phyloP scores from a whole-genome alignment of 768 basidiomycete genomes.

The Kwoniella botswanensis region DNA sequence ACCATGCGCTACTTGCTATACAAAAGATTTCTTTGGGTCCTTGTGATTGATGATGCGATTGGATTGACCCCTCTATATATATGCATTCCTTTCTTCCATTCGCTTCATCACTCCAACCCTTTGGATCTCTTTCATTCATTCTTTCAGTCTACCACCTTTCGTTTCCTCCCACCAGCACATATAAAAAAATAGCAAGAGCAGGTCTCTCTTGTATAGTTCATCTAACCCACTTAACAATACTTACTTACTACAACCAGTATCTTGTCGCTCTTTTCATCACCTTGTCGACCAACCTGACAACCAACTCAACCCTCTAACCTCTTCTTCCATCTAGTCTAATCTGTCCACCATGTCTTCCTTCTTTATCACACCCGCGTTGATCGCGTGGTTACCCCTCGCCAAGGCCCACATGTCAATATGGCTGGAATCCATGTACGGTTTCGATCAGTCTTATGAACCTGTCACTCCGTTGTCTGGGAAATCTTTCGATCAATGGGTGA shows the following conservation, averaged over 20 bases:
- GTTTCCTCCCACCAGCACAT: not conserved
- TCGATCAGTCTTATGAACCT: slow-evolving; percentile 16
- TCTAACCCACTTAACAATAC: not conserved
- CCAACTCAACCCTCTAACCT: not conserved
- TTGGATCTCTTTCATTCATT: not conserved
- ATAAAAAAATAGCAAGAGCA: not conserved
- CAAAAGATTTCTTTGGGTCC: not conserved
- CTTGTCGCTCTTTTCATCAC: not conserved
- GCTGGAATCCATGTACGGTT: slow-evolving; percentile 28
- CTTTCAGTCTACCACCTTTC: not conserved
- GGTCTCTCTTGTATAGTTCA: not conserved
- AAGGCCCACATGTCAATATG: slow-evolving; percentile 31
- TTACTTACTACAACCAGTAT: not conserved
- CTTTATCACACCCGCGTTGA: slow-evolving; percentile 5
- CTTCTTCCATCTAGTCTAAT: not conserved
- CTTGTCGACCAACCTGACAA: not conserved
- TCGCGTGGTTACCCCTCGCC: slow-evolving; percentile 20
- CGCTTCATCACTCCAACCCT: not conserved
- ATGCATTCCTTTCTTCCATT: not conserved
- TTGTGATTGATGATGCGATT: not conserved
- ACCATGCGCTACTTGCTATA: not conserved
- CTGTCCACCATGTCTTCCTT: not conserved
- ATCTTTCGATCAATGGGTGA: slow-evolving; percentile 35
- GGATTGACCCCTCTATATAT: not conserved
- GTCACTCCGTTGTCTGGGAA: slow-evolving; percentile 26